Percentiles rank a stretch among this genome's conserved stretches.
phyloP scores from a whole-genome alignment of 2,329 filamentous ascomycete species.

The Paraconiothyrium sp. region DNA sequence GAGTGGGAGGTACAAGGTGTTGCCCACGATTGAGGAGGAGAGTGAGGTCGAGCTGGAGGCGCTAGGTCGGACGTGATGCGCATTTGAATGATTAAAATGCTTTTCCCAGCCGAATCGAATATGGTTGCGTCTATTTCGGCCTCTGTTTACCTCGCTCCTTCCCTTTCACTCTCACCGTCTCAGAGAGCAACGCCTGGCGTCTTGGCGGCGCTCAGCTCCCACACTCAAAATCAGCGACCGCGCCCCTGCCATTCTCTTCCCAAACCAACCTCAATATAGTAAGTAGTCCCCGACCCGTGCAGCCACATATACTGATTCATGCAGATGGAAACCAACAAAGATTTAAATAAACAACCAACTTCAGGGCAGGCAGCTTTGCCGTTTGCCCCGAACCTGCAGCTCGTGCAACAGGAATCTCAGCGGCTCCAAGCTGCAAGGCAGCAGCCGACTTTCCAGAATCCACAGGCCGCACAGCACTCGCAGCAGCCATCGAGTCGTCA shows the following conservation, averaged over 20 bases:
- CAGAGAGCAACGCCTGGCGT: background rate
- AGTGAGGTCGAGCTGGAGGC: slow-evolving; percentile 15
- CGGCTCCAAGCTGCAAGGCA: too few relatives aligned
- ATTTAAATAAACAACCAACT: background rate
- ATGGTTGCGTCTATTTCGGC: too few relatives aligned
- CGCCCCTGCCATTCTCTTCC: background rate
- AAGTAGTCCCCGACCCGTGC: background rate
- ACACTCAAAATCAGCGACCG: background rate
- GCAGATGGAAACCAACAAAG: background rate
- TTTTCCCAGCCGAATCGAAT: too few relatives aligned
- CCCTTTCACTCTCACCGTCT: background rate
- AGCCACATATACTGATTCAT: background rate
- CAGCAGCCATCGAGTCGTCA: background rate
- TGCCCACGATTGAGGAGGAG: slow-evolving; percentile 29
- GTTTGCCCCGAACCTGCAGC: too few relatives aligned
- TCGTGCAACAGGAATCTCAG: too few relatives aligned
- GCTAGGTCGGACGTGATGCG: background rate
- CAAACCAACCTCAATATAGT: background rate
- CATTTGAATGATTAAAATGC: too few relatives aligned
- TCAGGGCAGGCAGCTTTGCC: too few relatives aligned
- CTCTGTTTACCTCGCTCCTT: background rate
- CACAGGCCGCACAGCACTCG: too few relatives aligned
- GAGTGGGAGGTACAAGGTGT: slow-evolving; percentile 22
- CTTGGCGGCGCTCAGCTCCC: background rate
- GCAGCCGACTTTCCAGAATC: too few relatives aligned